Conservation (phyloP, 176 grass and related monocot genomes). For the Triticum monococcum region DNA sequence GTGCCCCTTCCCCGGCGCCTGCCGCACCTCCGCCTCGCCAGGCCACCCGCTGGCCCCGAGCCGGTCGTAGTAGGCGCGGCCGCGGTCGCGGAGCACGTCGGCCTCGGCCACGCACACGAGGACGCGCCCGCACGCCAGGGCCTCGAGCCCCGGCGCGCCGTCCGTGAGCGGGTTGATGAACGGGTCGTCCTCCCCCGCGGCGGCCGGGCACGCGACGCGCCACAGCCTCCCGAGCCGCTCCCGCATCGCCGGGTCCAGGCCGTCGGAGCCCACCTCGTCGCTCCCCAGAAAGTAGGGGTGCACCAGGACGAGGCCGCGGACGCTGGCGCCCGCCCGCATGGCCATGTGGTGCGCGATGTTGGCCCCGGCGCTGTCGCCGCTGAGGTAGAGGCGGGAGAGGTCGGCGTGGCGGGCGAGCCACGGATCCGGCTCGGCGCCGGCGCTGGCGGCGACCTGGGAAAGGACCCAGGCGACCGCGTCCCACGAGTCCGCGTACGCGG, state of each 20-base stretch:
- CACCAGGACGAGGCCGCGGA: not conserved
- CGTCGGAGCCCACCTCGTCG: slow-evolving; percentile 40
- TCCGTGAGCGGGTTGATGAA: slow-evolving; percentile 35
- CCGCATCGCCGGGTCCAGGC: not conserved
- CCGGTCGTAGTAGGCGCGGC: slow-evolving; percentile 33
- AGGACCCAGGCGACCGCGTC: slow-evolving; percentile 61
- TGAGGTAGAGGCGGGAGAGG: slow-evolving; percentile 54
- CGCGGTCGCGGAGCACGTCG: slow-evolving; percentile 40
- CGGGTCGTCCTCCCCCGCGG: slow-evolving; percentile 44
- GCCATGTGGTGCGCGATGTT: slow-evolving; percentile 83
- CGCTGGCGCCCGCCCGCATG: slow-evolving; percentile 36
- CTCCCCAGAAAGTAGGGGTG: not conserved
- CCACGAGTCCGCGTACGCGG: slow-evolving; percentile 54
- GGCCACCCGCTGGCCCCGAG: slow-evolving; percentile 39
- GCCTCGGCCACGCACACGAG: slow-evolving; percentile 38
- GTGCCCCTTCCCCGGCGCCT: slow-evolving; percentile 40
- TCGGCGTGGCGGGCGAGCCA: slow-evolving; percentile 46
- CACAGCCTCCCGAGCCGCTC: slow-evolving; percentile 41
- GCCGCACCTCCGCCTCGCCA: slow-evolving; percentile 38
- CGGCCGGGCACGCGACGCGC: slow-evolving; percentile 48
- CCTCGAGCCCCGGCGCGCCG: not conserved
- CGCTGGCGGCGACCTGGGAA: slow-evolving; percentile 19
- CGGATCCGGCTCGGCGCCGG: not conserved
- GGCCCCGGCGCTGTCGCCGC: slow-evolving; percentile 74
- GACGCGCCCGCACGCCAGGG: slow-evolving; percentile 34